Conservation (phyloP, 2,329 filamentous ascomycete genomes). For the Colletotrichum sp. region DNA sequence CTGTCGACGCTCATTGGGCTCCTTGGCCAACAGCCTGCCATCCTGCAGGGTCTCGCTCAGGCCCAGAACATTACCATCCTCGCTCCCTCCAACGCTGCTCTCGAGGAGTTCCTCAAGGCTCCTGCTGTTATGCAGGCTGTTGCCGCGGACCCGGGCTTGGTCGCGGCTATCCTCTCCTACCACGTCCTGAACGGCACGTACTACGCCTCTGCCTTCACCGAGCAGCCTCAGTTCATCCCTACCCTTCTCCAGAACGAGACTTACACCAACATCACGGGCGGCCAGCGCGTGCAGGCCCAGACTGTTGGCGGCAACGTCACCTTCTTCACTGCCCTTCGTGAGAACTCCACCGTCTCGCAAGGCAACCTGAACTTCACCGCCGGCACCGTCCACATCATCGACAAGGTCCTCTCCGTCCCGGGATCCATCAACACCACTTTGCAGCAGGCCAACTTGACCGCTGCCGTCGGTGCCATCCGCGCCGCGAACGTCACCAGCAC, state of each 20-base stretch:
- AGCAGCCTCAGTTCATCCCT: conserved; percentile 37
- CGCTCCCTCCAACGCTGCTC: conserved; percentile 57
- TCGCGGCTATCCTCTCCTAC: conserved; percentile 55
- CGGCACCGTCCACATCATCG: conserved; percentile 59
- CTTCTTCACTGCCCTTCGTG: conserved; percentile 57
- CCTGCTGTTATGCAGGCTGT: conserved; percentile 21
- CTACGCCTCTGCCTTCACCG: conserved; percentile 27
- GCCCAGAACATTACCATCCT: conserved; percentile 59
- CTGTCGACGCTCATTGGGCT: conserved; percentile 29
- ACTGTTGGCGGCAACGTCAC: conserved; percentile 44
- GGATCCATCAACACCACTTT: conserved; percentile 45
- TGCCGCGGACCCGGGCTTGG: conserved; percentile 22
- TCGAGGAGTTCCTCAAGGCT: conserved; percentile 39
- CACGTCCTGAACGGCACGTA: conserved; percentile 61
- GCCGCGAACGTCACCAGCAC: conserved; percentile 44
- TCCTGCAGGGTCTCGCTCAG: neutral
- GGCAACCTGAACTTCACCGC: conserved; percentile 60
- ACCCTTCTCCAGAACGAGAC: conserved; percentile 52
- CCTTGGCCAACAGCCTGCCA: conserved; percentile 22
- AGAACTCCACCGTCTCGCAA: conserved; percentile 51
- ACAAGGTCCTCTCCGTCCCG: conserved; percentile 52
- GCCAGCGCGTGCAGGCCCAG: conserved; percentile 60
- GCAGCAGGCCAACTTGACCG: conserved; percentile 46
- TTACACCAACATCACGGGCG: conserved; percentile 64
- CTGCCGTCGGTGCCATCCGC: conserved; percentile 50